Evolutionary conservation across 352 stramenopile species (phyloP), one percentile per base, ranked within the genome.

Genomic region (Pelagophyceae sp.): DNA sequence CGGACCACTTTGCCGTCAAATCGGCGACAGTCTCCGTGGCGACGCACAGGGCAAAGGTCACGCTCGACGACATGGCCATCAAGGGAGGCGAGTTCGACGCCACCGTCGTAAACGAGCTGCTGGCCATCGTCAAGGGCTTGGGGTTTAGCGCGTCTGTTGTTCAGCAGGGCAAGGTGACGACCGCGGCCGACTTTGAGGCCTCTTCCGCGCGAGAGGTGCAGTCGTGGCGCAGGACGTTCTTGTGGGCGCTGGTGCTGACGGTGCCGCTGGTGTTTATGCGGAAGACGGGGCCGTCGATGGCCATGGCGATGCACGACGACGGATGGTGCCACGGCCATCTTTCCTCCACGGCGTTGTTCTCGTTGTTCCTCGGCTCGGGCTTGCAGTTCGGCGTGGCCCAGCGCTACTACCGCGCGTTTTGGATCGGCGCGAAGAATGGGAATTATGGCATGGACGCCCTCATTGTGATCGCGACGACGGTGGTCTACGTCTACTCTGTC

Each of bases 391-490:
- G 89, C 78, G 86, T 88, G 37, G 92, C 83, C 19, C 82, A 85
- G n/a, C 88, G 88, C 63, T 97, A 96, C 77, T 92, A 96, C 81
- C 70, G 89, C 6, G 88, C 93, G 79, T 90, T 91, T 23, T 94
- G 87, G 84, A 91, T 93, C 35, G 81, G 89, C 31, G 83, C 88
- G 72, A 82, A 93, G 0, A 27, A 1, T 1, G 33, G 67, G 3
- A 35, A 27, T n/a, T 27, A 23, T 2, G 91, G 92, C 58, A 97
- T 97, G 93, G 91, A 93, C 45, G 95, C 96, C 80, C 83, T 97
- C 25, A 89, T 97, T 3, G 94, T 91, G 0, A 92, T 96, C 87
- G 92, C 92, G 31, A 91, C 92, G 38, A 93, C 92, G 67, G 89
- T 90, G 0, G 93, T 92, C 50, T 96, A 95, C 79, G 91, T 95